A percentile compares a stretch with the other conserved stretches of the same genome.
Conservation (phyloP, 768 basidiomycete species). For the Suillus luteus region DNA sequence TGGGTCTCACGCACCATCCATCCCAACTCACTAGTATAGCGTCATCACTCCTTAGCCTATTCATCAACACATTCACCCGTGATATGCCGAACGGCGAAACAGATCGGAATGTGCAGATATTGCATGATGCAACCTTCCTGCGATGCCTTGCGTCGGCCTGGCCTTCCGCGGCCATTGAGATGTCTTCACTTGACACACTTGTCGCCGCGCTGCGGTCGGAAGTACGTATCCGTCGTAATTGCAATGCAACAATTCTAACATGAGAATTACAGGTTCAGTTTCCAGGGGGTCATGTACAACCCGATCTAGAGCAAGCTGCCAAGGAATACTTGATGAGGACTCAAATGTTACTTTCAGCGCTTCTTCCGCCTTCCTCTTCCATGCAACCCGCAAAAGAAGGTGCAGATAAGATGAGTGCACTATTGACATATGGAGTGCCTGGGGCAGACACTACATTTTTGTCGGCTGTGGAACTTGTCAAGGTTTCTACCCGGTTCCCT, state of each 20-base stretch:
- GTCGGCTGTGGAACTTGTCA: constrained; percentile 63
- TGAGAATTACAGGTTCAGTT: constrained; percentile 17
- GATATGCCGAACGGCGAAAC: constrained; percentile 36
- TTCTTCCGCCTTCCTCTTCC: constrained; percentile 46
- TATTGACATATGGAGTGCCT: constrained; percentile 58
- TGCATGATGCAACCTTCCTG: constrained; percentile 54
- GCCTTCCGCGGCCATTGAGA: constrained; percentile 17
- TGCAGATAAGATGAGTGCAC: constrained; percentile 41
- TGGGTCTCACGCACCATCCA: constrained; percentile 49
- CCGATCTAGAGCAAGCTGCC: constrained; percentile 32
- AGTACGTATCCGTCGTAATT: constrained; percentile 24
- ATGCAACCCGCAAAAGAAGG: constrained; percentile 26
- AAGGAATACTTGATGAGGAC: constrained; percentile 53
- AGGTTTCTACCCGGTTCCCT: constrained; percentile 74
- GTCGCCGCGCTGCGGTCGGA: constrained; percentile 27
- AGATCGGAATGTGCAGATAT: constrained; percentile 31
- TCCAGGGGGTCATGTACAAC: constrained; percentile 8
- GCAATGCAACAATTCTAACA: background rate
- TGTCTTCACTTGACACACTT: constrained; percentile 29
- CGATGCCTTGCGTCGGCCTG: constrained; percentile 41
- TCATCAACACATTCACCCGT: constrained; percentile 35
- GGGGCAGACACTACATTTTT: constrained; percentile 54
- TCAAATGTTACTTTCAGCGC: constrained; percentile 61
- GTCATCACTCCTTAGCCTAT: constrained; percentile 40
- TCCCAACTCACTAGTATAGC: constrained; percentile 37